Conservation (phyloP, 1,139 yeast species). For the Saccharomyces hybrid region DNA sequence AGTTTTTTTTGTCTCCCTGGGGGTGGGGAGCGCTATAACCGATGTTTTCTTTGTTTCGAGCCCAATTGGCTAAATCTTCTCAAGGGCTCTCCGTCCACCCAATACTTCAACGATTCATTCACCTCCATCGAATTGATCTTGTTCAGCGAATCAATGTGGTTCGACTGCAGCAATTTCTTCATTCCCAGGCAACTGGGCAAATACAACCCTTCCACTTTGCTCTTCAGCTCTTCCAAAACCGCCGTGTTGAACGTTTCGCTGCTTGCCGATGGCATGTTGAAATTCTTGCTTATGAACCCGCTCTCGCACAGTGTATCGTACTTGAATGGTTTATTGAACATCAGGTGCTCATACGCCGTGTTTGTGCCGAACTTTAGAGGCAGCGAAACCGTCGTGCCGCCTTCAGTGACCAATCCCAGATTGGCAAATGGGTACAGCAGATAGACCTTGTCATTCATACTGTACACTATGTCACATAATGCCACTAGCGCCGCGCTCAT, state of each 20-base stretch:
- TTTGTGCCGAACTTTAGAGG: conserved; percentile 68
- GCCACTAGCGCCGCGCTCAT: conserved; percentile 67
- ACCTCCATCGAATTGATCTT: conserved; percentile 60
- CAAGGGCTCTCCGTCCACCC: conserved; percentile 73
- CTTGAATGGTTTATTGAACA: conserved; percentile 58
- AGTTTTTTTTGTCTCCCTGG: not conserved
- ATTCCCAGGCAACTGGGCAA: conserved; percentile 54
- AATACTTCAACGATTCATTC: conserved; percentile 57
- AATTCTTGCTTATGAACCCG: conserved; percentile 59
- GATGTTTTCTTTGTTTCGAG: conserved; percentile 52
- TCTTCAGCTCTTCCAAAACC: conserved; percentile 43
- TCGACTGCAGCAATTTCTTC: conserved; percentile 46
- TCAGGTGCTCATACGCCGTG: conserved; percentile 63
- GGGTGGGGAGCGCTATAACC: conserved; percentile 35
- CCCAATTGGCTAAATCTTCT: conserved; percentile 52
- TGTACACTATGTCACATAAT: conserved; percentile 69
- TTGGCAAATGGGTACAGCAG: conserved; percentile 73
- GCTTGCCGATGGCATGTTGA: conserved; percentile 35
- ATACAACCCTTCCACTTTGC: conserved; percentile 45
- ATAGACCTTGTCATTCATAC: conserved; percentile 54
- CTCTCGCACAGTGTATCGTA: conserved; percentile 49
- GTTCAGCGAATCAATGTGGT: conserved; percentile 41
- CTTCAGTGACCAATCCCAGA: conserved; percentile 79
- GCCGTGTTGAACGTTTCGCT: conserved; percentile 53
- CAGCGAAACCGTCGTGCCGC: conserved; percentile 64